phyloP scores from a whole-genome alignment of 75 land plant species.

The Pinus taeda region DNA sequence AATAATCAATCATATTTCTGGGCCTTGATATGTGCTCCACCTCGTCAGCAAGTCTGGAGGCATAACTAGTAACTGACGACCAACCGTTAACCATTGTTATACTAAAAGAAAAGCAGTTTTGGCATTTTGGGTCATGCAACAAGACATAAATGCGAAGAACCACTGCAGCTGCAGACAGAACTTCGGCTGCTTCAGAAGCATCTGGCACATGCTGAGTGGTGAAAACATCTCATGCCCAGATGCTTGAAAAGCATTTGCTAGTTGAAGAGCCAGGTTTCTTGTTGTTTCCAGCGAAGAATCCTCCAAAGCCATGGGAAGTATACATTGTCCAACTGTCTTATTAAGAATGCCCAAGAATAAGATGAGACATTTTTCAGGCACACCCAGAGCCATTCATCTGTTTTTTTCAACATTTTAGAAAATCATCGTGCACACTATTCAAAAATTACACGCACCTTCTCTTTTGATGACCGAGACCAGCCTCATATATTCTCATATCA shows the following conservation, averaged over 20 bases:
- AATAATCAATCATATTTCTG: neutral
- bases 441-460: no score
- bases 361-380: slow-evolving; percentile 32
- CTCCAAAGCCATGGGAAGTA: neutral
- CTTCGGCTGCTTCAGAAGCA: neutral
- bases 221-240: slow-evolving; percentile 38
- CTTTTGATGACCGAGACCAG: no score
- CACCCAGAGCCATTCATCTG: slow-evolving; percentile 15
- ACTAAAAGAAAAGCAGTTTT: slow-evolving; percentile 53
- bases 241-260: slow-evolving; percentile 26
- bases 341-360: slow-evolving; percentile 15
- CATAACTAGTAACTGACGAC: slow-evolving; percentile 51
- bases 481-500: no score
- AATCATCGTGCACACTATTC: no score
- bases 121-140: slow-evolving; percentile 26
- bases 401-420: no score
- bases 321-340: neutral
- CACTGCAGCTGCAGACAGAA: slow-evolving; percentile 49
- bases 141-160: slow-evolving; percentile 40
- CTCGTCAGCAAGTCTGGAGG: slow-evolving; percentile 38
- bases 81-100: slow-evolving; percentile 48
- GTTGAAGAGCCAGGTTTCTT: slow-evolving; percentile 21
- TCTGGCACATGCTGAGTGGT: slow-evolving; percentile 8
- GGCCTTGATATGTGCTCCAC: neutral
- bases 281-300: slow-evolving; percentile 5